A percentile compares a stretch with the other conserved stretches of the same genome.
Conservation (phyloP, 352 stramenopile species). For the Halophytophthora polymorphica region DNA sequence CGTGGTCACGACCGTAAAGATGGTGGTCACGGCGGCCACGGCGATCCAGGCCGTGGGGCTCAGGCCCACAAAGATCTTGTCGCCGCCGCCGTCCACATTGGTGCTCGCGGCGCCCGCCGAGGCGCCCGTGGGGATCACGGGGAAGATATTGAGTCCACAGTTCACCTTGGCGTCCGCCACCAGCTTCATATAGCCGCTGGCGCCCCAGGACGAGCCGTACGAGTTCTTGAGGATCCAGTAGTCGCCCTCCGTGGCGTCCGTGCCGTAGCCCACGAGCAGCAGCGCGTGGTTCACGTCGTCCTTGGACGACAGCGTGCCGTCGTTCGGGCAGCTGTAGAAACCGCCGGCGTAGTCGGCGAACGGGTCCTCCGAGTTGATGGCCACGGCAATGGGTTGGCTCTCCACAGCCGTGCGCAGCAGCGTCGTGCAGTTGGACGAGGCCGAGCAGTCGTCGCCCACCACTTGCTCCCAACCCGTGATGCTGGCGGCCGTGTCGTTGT, state of each 20-base stretch:
- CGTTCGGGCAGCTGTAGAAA: conserved; percentile 72
- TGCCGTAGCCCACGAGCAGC: conserved; percentile 74
- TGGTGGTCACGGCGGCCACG: conserved; percentile 42
- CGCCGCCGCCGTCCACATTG: conserved; percentile 61
- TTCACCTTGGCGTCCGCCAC: conserved; percentile 69
- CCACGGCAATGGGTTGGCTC: conserved; percentile 67
- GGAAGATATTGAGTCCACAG: conserved; percentile 78
- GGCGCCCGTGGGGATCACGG: conserved; percentile 63
- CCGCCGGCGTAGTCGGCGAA: conserved; percentile 72
- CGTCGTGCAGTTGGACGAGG: conserved; percentile 42
- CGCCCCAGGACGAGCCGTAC: conserved; percentile 67
- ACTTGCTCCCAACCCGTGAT: conserved; percentile 72
- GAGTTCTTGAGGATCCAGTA: conserved; percentile 87
- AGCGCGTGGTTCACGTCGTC: conserved; percentile 75
- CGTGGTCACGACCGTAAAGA: conserved; percentile 52
- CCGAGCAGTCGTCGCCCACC: conserved; percentile 53
- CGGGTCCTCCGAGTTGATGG: conserved; percentile 66
- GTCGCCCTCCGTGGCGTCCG: conserved; percentile 44
- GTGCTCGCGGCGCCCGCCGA: conserved; percentile 32
- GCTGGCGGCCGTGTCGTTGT: conserved; percentile 59
- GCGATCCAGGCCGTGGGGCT: conserved; percentile 54
- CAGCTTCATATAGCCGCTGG: conserved; percentile 63
- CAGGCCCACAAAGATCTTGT: conserved; percentile 57
- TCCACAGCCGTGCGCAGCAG: conserved; percentile 57
- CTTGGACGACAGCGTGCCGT: conserved; percentile 55